Evolutionary conservation across 1,139 yeast species (phyloP).

Genomic region (Nakaseomyces uthaithaninus): DNA sequence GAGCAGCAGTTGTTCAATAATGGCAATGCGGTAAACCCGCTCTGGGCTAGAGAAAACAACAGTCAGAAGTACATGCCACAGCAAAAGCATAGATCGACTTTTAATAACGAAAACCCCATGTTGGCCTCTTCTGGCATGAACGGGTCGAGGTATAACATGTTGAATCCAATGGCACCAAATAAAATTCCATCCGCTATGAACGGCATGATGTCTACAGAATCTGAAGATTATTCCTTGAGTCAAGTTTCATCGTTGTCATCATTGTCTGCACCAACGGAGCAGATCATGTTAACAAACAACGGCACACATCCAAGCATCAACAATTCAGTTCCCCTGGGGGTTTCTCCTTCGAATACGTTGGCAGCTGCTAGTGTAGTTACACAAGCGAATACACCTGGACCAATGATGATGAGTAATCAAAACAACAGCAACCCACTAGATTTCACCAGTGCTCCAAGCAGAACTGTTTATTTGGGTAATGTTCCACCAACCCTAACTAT

Average conservation of each 20-base stretch:
- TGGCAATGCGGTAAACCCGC: neutral
- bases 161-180: neutral
- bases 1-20: conserved; percentile 2
- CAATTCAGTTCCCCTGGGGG: conserved; percentile 6
- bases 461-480: conserved; percentile 88
- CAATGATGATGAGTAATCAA: conserved; percentile 12
- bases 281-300: neutral
- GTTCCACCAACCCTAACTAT: conserved; percentile 76
- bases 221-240: conserved; percentile 3
- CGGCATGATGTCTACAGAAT: conserved; percentile 2
- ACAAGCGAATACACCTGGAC: conserved; percentile 19
- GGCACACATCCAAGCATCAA: conserved; percentile 3
- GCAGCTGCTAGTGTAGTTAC: conserved; percentile 19
- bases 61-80: neutral
- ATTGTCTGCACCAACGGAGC: conserved; percentile 6
- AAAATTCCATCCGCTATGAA: neutral
- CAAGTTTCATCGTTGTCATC: conserved; percentile 5
- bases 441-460: conserved; percentile 50
- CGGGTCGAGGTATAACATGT: neutral
- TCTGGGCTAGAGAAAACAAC: neutral
- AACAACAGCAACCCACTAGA: conserved; percentile 24
- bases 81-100: conserved; percentile 1
- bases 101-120: conserved; percentile 2
- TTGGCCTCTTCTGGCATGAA: neutral
- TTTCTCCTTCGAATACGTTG: conserved; percentile 7